Conservation (phyloP, 805 yeast species). For the Scheffersomyces stipitis region DNA sequence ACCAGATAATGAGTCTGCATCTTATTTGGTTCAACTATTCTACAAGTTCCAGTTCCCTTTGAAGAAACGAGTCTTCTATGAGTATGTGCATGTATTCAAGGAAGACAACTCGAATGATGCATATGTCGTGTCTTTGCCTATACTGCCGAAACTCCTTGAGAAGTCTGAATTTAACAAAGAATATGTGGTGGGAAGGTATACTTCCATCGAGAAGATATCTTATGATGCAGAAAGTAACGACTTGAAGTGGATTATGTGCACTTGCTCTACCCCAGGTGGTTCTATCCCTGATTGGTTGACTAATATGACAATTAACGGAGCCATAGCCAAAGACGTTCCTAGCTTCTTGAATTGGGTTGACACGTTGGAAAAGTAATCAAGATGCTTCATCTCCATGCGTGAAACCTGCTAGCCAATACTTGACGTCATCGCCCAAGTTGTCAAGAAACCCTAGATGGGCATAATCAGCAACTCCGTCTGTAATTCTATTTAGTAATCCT, state of each 20-base stretch:
- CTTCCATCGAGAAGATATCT: slow-evolving; percentile 35
- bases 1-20: slow-evolving; percentile 12
- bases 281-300: slow-evolving; percentile 37
- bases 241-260: slow-evolving; percentile 39
- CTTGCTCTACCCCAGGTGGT: slow-evolving; percentile 41
- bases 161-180: slow-evolving; percentile 11
- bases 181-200: slow-evolving; percentile 31
- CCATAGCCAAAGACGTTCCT: slow-evolving; percentile 42
- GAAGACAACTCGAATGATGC: slow-evolving; percentile 16
- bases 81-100: slow-evolving; percentile 30
- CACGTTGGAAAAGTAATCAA: slow-evolving; percentile 1
- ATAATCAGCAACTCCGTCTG: slow-evolving; percentile 28
- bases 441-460: slow-evolving; percentile 39
- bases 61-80: slow-evolving; percentile 34
- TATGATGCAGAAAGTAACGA: slow-evolving; percentile 16
- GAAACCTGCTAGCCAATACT: slow-evolving; percentile 37
- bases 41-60: slow-evolving; percentile 40
- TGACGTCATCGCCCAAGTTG: slow-evolving; percentile 43
- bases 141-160: slow-evolving; percentile 26
- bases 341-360: slow-evolving; percentile 32
- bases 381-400: slow-evolving; percentile 18
- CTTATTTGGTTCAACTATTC: slow-evolving; percentile 31
- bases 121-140: slow-evolving; percentile 32
- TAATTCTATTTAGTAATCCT: slow-evolving; percentile 11
- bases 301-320: slow-evolving; percentile 27